Conservation (phyloP, 1,284 basidiomycete genomes). For the Neonothopanus nambi region DNA sequence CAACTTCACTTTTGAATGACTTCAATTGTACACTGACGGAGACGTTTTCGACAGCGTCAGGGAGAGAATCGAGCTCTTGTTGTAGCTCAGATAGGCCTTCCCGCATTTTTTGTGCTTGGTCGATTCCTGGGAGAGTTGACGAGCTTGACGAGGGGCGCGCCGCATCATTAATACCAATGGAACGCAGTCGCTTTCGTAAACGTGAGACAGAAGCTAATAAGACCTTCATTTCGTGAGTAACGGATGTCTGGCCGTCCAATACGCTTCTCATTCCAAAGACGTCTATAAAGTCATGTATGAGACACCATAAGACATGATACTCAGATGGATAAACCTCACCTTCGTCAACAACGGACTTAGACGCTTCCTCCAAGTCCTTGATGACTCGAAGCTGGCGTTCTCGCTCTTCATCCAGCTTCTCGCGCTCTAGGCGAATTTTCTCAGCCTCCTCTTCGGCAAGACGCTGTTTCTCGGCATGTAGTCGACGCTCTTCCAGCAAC, state of each 20-base stretch:
- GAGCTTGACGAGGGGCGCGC: constrained; percentile 45
- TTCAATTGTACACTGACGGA: constrained; percentile 55
- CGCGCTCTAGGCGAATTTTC: constrained; percentile 18
- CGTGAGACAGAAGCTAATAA: constrained; percentile 27
- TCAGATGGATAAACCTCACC: not conserved
- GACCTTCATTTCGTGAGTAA: constrained; percentile 25
- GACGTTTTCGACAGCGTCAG: constrained; percentile 39
- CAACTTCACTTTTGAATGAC: constrained; percentile 60
- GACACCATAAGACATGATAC: not conserved
- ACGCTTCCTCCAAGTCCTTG: constrained; percentile 6
- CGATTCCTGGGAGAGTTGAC: constrained; percentile 53
- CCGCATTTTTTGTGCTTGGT: constrained; percentile 45
- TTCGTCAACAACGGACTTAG: constrained; percentile 16
- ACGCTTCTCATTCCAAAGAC: constrained; percentile 15
- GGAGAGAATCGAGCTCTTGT: constrained; percentile 48
- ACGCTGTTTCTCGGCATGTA: constrained; percentile 31
- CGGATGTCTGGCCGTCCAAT: constrained; percentile 7
- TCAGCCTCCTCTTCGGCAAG: constrained; percentile 29
- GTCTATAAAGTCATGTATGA: constrained; percentile 2
- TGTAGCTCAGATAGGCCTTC: constrained; percentile 47
- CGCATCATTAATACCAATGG: constrained; percentile 58
- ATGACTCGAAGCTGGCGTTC: constrained; percentile 13
- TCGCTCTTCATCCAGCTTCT: constrained; percentile 15
- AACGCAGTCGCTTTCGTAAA: constrained; percentile 59
- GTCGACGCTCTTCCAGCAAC: constrained; percentile 19